These are phyloP conservation scores for Gossypium lobatum DNA, from an alignment of 441 rosid species.

Conservation along the genomic window DNA sequence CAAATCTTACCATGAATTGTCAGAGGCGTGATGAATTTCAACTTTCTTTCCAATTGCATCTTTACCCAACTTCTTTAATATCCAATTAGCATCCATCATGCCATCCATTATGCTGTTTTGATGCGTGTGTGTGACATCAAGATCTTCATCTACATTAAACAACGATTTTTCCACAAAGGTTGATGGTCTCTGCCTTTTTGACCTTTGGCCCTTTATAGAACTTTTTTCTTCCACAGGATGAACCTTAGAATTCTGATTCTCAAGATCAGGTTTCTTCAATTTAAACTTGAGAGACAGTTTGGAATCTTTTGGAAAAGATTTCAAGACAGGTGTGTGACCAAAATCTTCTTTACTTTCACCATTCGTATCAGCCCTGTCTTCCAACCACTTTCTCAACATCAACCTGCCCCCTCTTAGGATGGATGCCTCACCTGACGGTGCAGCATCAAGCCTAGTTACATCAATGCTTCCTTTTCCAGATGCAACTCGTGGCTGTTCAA, in stretches of 20 bases:
- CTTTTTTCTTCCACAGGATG: conserved; percentile 61
- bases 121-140: conserved; percentile 31
- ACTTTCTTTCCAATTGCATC: conserved; percentile 2
- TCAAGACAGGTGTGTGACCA: conserved; percentile 39
- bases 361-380: conserved; percentile 23
- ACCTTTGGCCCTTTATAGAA: conserved; percentile 83
- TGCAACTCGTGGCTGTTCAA: conserved; percentile 32
- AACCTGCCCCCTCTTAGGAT: conserved; percentile 36
- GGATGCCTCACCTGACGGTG: conserved; percentile 33
- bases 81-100: conserved; percentile 95
- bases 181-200: conserved; percentile 85
- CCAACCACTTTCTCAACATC: conserved; percentile 26
- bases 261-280: conserved; percentile 67
- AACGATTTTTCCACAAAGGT: conserved; percentile 45
- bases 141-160: conserved; percentile 43
- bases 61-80: conserved; percentile 64
- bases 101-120: conserved; percentile 61
- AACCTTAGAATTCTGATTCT: conserved; percentile 46
- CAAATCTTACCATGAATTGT: conserved; percentile 77
- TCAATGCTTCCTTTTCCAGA: conserved; percentile 43
- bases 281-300: conserved; percentile 77
- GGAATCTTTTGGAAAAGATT: conserved; percentile 55
- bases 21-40: conserved; percentile 53
- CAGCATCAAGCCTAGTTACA: conserved; percentile 33
- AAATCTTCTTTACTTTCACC: conserved; percentile 55